Conservation (phyloP, 2,329 filamentous ascomycete species). For the Magnaporthiopsis rhizophila region DNA sequence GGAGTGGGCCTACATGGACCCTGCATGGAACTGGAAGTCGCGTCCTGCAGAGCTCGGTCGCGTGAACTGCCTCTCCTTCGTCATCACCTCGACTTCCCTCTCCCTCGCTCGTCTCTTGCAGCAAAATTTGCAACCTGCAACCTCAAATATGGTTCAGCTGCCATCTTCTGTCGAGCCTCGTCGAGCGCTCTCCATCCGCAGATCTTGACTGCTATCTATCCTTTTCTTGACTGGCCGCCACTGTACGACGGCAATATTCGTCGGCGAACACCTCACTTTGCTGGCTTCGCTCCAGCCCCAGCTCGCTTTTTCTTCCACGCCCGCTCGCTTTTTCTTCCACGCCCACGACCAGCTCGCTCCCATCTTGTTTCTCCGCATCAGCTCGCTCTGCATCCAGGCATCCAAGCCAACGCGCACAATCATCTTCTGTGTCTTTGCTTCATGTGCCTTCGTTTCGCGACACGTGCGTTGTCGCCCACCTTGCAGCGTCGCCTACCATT, state of each 20-base stretch:
- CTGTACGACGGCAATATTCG: too few relatives aligned
- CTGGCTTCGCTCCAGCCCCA: too few relatives aligned
- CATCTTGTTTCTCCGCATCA: too few relatives aligned
- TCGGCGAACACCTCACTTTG: too few relatives aligned
- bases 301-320: too few relatives aligned
- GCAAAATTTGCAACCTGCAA: background rate
- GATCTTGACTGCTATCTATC: background rate
- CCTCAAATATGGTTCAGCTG: background rate
- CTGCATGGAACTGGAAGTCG: background rate
- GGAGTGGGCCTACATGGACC: background rate
- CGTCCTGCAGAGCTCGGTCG: background rate
- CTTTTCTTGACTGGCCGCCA: background rate
- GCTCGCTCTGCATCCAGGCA: too few relatives aligned
- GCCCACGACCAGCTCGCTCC: too few relatives aligned
- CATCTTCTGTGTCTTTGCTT: too few relatives aligned
- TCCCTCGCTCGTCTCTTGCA: background rate
- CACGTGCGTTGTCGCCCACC: background rate
- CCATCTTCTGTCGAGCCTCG: background rate
- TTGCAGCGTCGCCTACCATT: background rate
- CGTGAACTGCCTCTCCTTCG: background rate
- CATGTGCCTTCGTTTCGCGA: too few relatives aligned
- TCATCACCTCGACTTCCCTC: background rate
- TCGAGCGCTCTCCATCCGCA: background rate
- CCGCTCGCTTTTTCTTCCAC: too few relatives aligned
- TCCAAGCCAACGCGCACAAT: too few relatives aligned